Evolutionary conservation across 768 basidiomycete genomes (phyloP), one percentile per base, ranked within the genome.

Genomic region (Calocybe cyanea): DNA sequence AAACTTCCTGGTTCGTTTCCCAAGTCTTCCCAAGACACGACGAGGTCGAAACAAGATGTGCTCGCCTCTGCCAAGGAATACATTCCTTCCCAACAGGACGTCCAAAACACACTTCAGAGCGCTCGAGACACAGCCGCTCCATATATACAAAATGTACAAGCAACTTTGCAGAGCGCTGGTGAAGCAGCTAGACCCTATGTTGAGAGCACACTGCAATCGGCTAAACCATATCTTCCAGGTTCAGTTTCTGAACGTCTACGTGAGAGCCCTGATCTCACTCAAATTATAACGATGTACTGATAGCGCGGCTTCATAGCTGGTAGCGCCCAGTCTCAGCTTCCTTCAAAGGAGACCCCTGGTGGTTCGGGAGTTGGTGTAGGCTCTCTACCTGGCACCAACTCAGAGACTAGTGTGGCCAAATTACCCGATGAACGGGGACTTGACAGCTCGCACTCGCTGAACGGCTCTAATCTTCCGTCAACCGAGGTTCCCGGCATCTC

Each of bases 321-420:
- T 2, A 25, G 32, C 9, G 5, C 34, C 7, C 13, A n/a, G 34
- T 28, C 25, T 5, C 25, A 28, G 25, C 6, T 28, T 28, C 51
- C 51, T 1, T 52, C 46, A 10, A 38, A 48, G 5, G 47, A 52
- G 25, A 15, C 13, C 0, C 39, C 47, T 0, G 30, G 46, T 11
- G 39, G 43, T 5, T 63, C 72, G 0, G 51, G 50, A 0, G 62
- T 59, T 0, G 77, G 76, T 10, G 71, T 75, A 1, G 77, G 78
- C 14, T 70, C 75, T 1, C 62, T 80, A 4, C 77, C 77, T 6
- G 77, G 77, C 4, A 57, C 57, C 17, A 50, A 57, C 17, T 63
- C 56, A 17, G 77, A 78, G 52, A 55, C 64, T 2, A 67, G 64
- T 2, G 72, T 80, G 3, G 69, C 75, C 7, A 65, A 66, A 37